Base-by-base conservation (phyloP, 768 basidiomycete genomes). In the Lactarius deliciosus region DNA sequence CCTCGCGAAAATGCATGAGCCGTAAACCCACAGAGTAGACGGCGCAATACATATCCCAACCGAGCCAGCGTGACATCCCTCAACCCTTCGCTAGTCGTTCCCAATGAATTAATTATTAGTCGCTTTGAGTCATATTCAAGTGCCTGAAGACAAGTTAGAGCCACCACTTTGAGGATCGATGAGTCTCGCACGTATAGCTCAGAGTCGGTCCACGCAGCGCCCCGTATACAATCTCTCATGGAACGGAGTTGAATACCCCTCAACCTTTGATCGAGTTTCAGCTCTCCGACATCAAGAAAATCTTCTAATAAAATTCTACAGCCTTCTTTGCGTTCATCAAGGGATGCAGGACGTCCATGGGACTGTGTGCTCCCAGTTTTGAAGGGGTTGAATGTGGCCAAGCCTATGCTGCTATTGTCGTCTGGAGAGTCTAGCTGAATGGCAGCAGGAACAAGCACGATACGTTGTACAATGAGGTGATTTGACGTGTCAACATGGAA, bases 361-460 rank as follows among this genome's bases (percentile, higher is more conserved):
- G 85, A 83, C n/a, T 73, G 79, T 32, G 77, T 77, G 63, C 79
- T 79, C 16, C 84, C 79, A 1, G 80, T 77, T 73, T 86, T 91
- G 79, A 91, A 86, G 3, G 86, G 82, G 66, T 86, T 88, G 8
- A 87, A 79, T n/a, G 89, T 76, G 0, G 81, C 79, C n/a, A 85
- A 73, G 11, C 72, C 65, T 40, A 70, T 60, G 41, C 75, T 73
- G 57, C 68, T 72, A 45, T 76, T 72, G 56, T 78, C 72, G 30
- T 80, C 77, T 22, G 75, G 60, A 32, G 72, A 65, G 16, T 75
- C 69, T 13, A 71, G 28, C 43, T 43, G 67, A 8, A 69, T 36
- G 9, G 68, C 50, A 30, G 69, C 59, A 25, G 69, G 73, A 16
- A 50, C 41, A 25, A 68, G 58, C 45, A 61, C 58, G 10, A 63